Base-by-base conservation (phyloP, 257 asterid genomes). In the Primulina eburnea region DNA sequence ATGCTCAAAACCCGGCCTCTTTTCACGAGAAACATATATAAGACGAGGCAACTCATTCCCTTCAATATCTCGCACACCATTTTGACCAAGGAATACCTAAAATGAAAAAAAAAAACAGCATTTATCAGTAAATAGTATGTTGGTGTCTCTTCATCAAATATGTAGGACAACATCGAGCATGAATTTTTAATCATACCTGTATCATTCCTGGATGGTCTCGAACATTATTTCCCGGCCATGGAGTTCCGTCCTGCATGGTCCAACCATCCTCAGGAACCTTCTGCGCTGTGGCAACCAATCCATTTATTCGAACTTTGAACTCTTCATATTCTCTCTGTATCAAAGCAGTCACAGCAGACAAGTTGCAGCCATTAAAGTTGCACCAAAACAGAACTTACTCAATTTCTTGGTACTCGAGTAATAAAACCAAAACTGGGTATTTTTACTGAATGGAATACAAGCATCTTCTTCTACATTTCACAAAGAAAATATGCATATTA, bases 221-320 rank as follows among this genome's bases (percentile, higher is more conserved):
- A 55, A 83, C 88, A 77, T 84, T 87, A 77, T 88, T 88, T 76
- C 92, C 95, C 28, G 95, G 95, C 95, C 95, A 88, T 62, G 92
- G 37, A 64, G 92, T 88, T 75, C 95, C 95, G 62, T 88, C 95
- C 84, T 82, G 88, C 95, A 88, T 88, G 40, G 89, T 86, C 95
- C 95, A 88, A 69, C 95, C 95, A 80, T 83, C 87, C 69, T 83
- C 87, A 2, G 88, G 88, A 59, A 76, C 88, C 63, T 80, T 83
- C 68, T 80, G 83, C 18, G 88, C 80, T 60, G 64, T 71, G 53
- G 88, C 75, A 55, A 83, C 88, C 76, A 83, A 68, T 57, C 74
- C 73, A 47, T 83, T 83, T 67, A 83, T 80, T 37, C 76, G 75
- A 55, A 83, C 78, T 74, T 83, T 83, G 62, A 83, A 83, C 70